Conservation (phyloP, 2,329 filamentous ascomycete genomes). For the Cladosporium sp. region DNA sequence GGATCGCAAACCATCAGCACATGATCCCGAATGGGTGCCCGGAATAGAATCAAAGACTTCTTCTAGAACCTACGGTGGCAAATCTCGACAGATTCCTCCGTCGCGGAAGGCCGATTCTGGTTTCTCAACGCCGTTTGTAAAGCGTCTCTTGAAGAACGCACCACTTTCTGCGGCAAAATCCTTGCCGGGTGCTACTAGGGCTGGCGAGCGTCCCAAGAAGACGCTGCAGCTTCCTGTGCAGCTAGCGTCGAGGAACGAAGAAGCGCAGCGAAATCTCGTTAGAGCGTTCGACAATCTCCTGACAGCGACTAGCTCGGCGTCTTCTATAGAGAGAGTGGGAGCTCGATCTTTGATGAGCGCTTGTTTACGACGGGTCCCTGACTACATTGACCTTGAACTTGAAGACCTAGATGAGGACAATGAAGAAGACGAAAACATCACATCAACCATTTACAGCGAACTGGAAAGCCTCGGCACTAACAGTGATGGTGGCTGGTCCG, state of each 20-base stretch:
- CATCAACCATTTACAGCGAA: conserved; percentile 42
- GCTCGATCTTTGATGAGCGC: conserved; percentile 40
- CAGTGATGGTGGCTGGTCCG: conserved; percentile 39
- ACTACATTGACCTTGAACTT: conserved; percentile 37
- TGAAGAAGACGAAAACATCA: conserved; percentile 39
- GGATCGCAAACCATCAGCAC: not conserved
- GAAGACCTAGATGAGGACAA: conserved; percentile 37
- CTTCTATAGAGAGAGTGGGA: conserved; percentile 33
- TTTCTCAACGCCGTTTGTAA: conserved; percentile 25
- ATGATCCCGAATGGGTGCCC: conserved; percentile 27
- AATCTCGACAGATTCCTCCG: not conserved
- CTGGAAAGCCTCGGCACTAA: conserved; percentile 41
- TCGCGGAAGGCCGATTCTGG: conserved; percentile 1
- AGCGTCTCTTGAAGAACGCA: conserved; percentile 23
- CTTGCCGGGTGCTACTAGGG: not conserved
- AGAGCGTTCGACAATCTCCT: conserved; percentile 16
- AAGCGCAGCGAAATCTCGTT: conserved; percentile 21
- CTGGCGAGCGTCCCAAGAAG: not conserved
- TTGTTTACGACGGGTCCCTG: conserved; percentile 43
- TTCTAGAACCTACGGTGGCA: conserved; percentile 15
- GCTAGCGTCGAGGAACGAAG: conserved; percentile 26
- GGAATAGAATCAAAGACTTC: not conserved
- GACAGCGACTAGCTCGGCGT: conserved; percentile 16
- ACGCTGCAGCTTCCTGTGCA: conserved; percentile 33
- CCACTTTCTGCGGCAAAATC: not conserved